These are phyloP conservation scores for Protostelium mycophagum DNA, from an alignment of 78 protist species.

Conservation along the genomic window DNA sequence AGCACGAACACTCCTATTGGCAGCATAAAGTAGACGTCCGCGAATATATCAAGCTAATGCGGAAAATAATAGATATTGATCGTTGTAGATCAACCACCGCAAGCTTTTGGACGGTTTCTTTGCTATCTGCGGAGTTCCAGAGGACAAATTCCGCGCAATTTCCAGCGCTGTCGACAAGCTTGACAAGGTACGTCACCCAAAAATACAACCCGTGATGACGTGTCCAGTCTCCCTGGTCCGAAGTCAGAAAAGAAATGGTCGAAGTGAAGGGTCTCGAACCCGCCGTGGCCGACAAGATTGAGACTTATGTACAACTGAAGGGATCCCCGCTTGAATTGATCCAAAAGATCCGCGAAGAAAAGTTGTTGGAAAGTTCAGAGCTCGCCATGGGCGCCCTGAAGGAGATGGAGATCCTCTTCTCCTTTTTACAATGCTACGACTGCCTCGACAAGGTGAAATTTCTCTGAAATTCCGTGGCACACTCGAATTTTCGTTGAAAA, in stretches of 20 bases:
- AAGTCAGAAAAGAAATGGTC: constrained; percentile 83
- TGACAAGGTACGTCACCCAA: constrained; percentile 68
- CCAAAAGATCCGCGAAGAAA: constrained; percentile 1
- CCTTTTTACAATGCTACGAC: constrained; percentile 32
- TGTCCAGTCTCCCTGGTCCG: constrained; percentile 70
- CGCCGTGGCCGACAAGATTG: constrained; percentile 73
- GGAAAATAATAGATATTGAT: not conserved
- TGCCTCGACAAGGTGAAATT: constrained; percentile 15
- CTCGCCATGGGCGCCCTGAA: constrained; percentile 57
- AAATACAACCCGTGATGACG: not conserved
- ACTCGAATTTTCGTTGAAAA: too few species aligned
- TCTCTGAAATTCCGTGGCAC: too few species aligned
- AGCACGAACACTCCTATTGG: too few species aligned
- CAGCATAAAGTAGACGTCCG: too few species aligned
- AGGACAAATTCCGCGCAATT: constrained; percentile 70
- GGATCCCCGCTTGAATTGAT: constrained; percentile 51
- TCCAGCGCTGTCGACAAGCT: constrained; percentile 94
- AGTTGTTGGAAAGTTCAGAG: constrained; percentile 11
- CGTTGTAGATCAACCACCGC: constrained; percentile 71
- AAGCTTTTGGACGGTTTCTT: constrained; percentile 78
- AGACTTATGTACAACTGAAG: constrained; percentile 41
- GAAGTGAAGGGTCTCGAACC: constrained; percentile 73
- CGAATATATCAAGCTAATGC: not conserved
- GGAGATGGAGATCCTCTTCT: constrained; percentile 47
- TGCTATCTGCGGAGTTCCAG: constrained; percentile 89